These are phyloP conservation scores for Silene noctiflora DNA, from an alignment of 179 eudicot genomes.

Conservation along the genomic window DNA sequence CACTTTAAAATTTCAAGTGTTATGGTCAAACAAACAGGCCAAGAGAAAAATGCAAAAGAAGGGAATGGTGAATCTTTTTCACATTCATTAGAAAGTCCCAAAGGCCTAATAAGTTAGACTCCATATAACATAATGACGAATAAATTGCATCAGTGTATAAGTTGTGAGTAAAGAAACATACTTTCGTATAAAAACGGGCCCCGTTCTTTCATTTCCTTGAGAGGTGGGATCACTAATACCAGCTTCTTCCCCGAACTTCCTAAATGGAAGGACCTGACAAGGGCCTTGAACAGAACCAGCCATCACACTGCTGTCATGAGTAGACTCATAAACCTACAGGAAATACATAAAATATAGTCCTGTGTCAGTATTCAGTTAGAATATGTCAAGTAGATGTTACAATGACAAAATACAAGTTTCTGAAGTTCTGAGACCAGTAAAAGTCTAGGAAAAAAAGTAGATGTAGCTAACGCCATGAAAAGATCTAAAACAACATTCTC, in stretches of 20 bases:
- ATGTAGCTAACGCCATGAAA: not conserved
- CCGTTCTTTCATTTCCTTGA: conserved; percentile 33
- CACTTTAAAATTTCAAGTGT: no score
- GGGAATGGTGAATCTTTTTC: not conserved
- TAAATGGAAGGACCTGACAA: conserved; percentile 73
- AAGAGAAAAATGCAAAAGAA: not conserved
- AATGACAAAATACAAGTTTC: not conserved
- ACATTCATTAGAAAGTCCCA: not conserved
- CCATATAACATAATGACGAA: not conserved
- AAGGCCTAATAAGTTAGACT: not conserved
- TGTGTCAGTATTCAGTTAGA: not conserved
- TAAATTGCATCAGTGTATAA: not conserved
- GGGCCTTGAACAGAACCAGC: conserved; percentile 68
- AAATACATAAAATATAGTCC: not conserved
- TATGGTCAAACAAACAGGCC: not conserved
- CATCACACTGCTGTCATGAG: conserved; percentile 46
- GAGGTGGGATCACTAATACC: conserved; percentile 37
- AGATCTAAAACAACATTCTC: not conserved
- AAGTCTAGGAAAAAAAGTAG: not conserved
- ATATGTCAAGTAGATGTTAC: not conserved
- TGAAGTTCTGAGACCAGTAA: not conserved
- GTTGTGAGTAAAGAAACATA: conserved; percentile 28
- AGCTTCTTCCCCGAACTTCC: conserved; percentile 54
- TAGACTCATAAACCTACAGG: conserved; percentile 79
- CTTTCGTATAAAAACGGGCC: conserved; percentile 66